These are phyloP conservation scores for Dictyostelium discoideum DNA, from an alignment of 78 protist species.

Conservation along the genomic window dicty_2.7 NC_007089.4:4291501-4292000, in stretches of 20 bases:
- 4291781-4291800: constrained; percentile 83
- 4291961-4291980: not conserved
- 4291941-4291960: not conserved
- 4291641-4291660: constrained; percentile 33
- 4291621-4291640: not conserved
- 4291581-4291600: constrained; percentile 34
- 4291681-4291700: not conserved
- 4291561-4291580: constrained; percentile 67
- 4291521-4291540: constrained; percentile 28
- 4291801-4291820: constrained; percentile 80
- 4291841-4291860: constrained; percentile 75
- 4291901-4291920: not conserved
- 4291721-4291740: constrained; percentile 19
- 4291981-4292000: not conserved
- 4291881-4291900: not conserved
- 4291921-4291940: not conserved
- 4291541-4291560: not conserved
- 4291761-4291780: constrained; percentile 25
- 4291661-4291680: not conserved
- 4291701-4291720: constrained; percentile 27
- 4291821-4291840: constrained; percentile 74
- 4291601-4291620: constrained; percentile 49
- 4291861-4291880: constrained; percentile 64
- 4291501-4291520: not conserved
- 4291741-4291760: constrained; percentile 84